These are phyloP conservation scores for Thuidium tamariscinum DNA, from an alignment of 225 moss, liverwort and hornwort species.

Conservation along the genomic window DNA sequence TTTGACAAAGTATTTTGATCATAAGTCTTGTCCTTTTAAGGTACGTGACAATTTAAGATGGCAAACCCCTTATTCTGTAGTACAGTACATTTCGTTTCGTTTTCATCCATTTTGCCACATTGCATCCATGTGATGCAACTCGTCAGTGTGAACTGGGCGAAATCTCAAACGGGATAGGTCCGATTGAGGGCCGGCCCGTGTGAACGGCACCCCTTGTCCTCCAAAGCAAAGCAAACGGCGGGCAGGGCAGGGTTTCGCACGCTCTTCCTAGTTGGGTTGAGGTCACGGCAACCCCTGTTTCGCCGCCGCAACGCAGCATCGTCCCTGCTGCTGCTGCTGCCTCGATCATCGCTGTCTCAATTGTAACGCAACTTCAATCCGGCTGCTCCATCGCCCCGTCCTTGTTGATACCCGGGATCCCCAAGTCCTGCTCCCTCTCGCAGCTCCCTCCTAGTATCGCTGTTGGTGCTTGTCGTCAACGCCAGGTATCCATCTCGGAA, in stretches of 20 bases:
- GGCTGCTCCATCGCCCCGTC: not conserved
- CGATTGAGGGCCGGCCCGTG: not conserved
- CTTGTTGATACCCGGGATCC: conserved; percentile 7
- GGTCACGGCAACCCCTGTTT: not conserved
- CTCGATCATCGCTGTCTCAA: not conserved
- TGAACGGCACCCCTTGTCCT: not conserved
- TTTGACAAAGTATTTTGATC: not conserved
- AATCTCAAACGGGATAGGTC: not conserved
- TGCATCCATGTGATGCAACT: not conserved
- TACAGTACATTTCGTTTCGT: too few species aligned
- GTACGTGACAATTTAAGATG: not conserved
- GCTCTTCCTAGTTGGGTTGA: not conserved
- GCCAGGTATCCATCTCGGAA: not conserved
- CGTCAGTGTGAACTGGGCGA: not conserved
- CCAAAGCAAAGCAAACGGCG: not conserved
- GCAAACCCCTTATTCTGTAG: not conserved
- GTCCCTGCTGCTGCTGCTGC: not conserved
- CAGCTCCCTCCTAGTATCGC: not conserved
- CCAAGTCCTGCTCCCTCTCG: not conserved
- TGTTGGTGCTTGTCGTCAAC: not conserved
- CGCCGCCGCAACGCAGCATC: not conserved
- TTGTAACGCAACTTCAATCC: not conserved
- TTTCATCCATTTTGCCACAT: not conserved
- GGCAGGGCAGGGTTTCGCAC: conserved; percentile 7
- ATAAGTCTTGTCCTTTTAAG: not conserved